These are phyloP conservation scores for Zhuliangozyma parablackwelliae DNA, from an alignment of 1,139 yeast species.

Conservation along the genomic window DNA sequence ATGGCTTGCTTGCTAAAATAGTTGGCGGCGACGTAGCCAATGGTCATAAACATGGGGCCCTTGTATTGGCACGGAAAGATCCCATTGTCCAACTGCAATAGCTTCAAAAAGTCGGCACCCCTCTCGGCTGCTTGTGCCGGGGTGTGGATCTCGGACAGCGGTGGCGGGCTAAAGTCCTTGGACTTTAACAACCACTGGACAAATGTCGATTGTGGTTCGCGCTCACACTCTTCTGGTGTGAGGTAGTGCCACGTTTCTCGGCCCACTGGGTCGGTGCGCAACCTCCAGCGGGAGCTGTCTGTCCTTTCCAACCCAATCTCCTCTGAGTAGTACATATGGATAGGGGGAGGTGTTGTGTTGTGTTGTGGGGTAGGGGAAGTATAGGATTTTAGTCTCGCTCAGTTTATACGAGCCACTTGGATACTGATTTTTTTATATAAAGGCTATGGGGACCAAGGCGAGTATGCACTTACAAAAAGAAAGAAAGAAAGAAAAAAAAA, in stretches of 20 bases:
- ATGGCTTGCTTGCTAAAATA: constrained; percentile 69
- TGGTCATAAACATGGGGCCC: constrained; percentile 96
- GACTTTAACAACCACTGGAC: constrained; percentile 54
- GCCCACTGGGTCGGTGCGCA: constrained; percentile 67
- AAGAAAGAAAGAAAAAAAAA: no score
- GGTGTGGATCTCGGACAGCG: constrained; percentile 25
- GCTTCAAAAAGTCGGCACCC: constrained; percentile 67
- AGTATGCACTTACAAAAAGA: no score
- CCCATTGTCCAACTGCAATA: constrained; percentile 77
- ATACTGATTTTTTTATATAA: no score
- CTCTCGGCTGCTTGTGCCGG: constrained; percentile 66
- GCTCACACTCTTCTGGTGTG: constrained; percentile 21
- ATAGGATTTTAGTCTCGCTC: no score
- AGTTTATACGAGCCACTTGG: no score
- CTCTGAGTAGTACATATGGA: constrained; percentile 52
- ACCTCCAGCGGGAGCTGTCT: constrained; percentile 72
- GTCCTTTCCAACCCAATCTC: constrained; percentile 59
- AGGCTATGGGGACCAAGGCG: no score
- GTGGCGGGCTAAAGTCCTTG: constrained; percentile 43
- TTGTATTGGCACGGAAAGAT: constrained; percentile 88
- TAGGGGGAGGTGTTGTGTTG: no score
- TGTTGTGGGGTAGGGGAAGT: no score
- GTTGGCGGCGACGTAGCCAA: constrained; percentile 77
- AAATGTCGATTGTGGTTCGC: constrained; percentile 52
- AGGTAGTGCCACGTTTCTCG: constrained; percentile 80